Base-by-base conservation (phyloP, 305 asterid species). In the Rubia peregrina region DNA sequence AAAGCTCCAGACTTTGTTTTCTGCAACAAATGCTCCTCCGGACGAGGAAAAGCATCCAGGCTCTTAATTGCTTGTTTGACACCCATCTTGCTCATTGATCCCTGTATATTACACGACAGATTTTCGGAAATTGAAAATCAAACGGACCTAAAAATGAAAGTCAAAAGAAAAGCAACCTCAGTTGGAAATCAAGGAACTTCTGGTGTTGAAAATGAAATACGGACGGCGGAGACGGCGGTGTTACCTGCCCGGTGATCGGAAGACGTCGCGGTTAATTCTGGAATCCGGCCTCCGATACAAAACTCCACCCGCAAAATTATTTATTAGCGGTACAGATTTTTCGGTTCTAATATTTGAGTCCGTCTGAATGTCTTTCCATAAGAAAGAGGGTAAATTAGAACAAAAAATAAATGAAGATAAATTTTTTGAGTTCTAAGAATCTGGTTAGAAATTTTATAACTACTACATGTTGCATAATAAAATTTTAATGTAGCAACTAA, bases 1-100 rank as follows among this genome's bases (percentile, higher is more conserved):
- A 91, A 73, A 77, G 98, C 98, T 69, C 98, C 98, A 21, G 96
- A 86, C 84, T 89, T 89, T 33, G 98, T 94, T 82, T 91, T 88
- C 85, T 77, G 94, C 80, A 94, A 79, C 85, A 94, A 83, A 77
- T 94, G 98, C 55, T 91, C 98, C 71, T 94, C 98, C 6, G 98
- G 90, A 22, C 97, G 95, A 2, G 98, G 98, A 79, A 94, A 94
- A 22, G 98, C 98, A 78, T 94, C 96, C 76, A 94, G 79, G 76
- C 83, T 86, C 77, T 71, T 88, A 61, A 94, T 75, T 6, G 85
- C 85, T 83, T 88, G 96, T 84, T 81, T 94, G 75, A 91, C 80
- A 65, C 96, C 97, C 98, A 89, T 93, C 77, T 46, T 74, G 69
- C 44, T 64, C 4, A 36, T 16, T 12, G 65, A 53, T 26, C 70